Percentiles rank a stretch among this genome's conserved stretches.
phyloP scores from a whole-genome alignment of 441 rosid genomes.

The Populus hybrid region DNA sequence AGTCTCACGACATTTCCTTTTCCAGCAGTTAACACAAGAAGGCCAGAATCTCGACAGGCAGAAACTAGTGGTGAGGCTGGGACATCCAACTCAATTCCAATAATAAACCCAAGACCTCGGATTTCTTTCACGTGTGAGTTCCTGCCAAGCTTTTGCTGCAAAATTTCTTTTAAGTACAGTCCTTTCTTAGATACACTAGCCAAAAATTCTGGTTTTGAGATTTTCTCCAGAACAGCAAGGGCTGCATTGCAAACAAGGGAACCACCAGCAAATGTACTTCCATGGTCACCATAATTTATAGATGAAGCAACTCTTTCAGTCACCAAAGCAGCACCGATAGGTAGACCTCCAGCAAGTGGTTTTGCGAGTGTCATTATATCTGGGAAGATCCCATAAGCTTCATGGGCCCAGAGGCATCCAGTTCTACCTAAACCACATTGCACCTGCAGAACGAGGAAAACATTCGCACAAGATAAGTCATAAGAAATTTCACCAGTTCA shows the following conservation, averaged over 20 bases:
- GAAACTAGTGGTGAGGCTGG: constrained; percentile 61
- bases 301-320: constrained; percentile 72
- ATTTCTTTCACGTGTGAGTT: constrained; percentile 73
- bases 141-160: constrained; percentile 54
- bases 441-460: constrained; percentile 37
- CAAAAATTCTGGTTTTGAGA: constrained; percentile 59
- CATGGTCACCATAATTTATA: constrained; percentile 72
- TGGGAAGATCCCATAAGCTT: constrained; percentile 58
- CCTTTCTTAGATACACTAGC: constrained; percentile 63
- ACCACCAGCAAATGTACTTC: constrained; percentile 84
- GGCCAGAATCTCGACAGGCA: constrained; percentile 76
- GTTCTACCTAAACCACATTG: constrained; percentile 90
- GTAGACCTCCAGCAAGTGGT: constrained; percentile 89
- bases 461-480: neutral
- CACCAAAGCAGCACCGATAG: constrained; percentile 67
- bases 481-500: neutral
- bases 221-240: constrained; percentile 57
- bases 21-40: constrained; percentile 66
- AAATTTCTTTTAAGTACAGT: constrained; percentile 43
- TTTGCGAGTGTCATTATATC: constrained; percentile 87
- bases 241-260: constrained; percentile 72
- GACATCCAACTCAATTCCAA: constrained; percentile 34
- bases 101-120: constrained; percentile 56
- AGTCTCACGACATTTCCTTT: constrained; percentile 72
- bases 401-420: constrained; percentile 80